These are phyloP conservation scores for Colletotrichum simmondsii DNA, from an alignment of 2,329 filamentous ascomycete species.

Conservation along the genomic window DNA sequence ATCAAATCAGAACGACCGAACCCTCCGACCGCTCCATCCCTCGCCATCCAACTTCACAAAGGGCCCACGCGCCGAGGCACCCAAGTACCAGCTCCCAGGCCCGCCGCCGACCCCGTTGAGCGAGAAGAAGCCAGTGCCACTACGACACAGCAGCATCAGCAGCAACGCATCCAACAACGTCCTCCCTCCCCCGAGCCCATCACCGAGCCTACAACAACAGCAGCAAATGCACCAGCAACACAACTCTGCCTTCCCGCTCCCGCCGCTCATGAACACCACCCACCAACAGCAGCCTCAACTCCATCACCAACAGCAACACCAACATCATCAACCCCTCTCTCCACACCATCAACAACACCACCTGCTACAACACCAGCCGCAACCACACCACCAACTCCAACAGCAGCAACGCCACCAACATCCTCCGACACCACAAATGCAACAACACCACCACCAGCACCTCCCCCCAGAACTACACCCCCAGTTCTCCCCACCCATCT, in stretches of 20 bases:
- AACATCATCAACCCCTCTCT: conserved; percentile 11
- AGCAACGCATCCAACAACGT: conserved; percentile 35
- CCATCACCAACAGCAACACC: conserved; percentile 15
- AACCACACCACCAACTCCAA: conserved; percentile 10
- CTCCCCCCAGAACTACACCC: conserved; percentile 26
- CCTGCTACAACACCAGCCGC: conserved; percentile 8
- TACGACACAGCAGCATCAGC: conserved; percentile 23
- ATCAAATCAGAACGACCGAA: conserved; percentile 41
- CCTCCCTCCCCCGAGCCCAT: conserved; percentile 35
- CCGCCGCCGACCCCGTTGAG: conserved; percentile 21
- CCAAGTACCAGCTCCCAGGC: conserved; percentile 23
- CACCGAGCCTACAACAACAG: conserved; percentile 23
- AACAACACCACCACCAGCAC: conserved; percentile 2
- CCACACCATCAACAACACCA: conserved; percentile 6
- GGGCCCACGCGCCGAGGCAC: conserved; percentile 30
- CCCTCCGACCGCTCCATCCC: conserved; percentile 39
- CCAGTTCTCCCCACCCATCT: conserved; percentile 30
- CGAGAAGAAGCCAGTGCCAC: conserved; percentile 20
- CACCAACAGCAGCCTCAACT: conserved; percentile 12
- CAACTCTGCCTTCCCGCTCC: conserved; percentile 20
- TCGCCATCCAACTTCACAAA: conserved; percentile 37
- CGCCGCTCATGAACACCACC: conserved; percentile 10
- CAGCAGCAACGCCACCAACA: conserved; percentile 22
- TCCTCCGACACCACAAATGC: conserved; percentile 28
- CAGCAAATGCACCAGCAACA: conserved; percentile 8